These are phyloP conservation scores for Phytophthora brassicae DNA, from an alignment of 352 stramenopile species.

Conservation along the genomic window DNA sequence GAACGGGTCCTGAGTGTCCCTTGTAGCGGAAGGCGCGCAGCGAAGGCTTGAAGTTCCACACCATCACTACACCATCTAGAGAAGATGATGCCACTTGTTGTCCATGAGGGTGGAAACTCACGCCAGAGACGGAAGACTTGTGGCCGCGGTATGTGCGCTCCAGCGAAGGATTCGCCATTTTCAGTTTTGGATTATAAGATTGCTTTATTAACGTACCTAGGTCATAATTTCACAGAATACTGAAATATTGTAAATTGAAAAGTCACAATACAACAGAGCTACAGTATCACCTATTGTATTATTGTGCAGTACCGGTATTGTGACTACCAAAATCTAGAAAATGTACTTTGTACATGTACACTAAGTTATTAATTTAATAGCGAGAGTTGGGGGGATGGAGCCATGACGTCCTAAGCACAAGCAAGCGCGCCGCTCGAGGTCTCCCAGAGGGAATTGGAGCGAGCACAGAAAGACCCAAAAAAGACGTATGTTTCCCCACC, in stretches of 20 bases:
- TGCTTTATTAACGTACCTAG: too few species aligned
- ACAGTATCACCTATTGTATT: too few species aligned
- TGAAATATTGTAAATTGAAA: too few species aligned
- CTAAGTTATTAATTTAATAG: too few species aligned
- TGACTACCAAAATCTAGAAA: too few species aligned
- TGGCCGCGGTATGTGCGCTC: conserved; percentile 90
- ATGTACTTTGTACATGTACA: too few species aligned
- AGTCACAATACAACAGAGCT: too few species aligned
- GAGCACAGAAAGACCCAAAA: conserved; percentile 33
- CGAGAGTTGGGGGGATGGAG: too few species aligned
- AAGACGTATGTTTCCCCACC: conserved; percentile 37
- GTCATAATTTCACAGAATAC: too few species aligned
- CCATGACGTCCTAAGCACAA: conserved; percentile 67
- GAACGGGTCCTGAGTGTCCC: conserved; percentile 82
- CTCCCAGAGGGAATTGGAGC: conserved; percentile 43
- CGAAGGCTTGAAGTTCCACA: conserved; percentile 92
- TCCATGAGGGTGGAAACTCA: conserved; percentile 85
- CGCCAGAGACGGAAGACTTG: conserved; percentile 67
- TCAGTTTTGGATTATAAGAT: too few species aligned
- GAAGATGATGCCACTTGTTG: conserved; percentile 86
- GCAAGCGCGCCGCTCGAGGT: conserved; percentile 55
- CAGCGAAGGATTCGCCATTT: conserved; percentile 72
- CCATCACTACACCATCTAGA: conserved; percentile 82
- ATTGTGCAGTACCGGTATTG: too few species aligned
- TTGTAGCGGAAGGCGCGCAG: conserved; percentile 79